These are phyloP conservation scores for Kingdonia uniflora DNA, from an alignment of 164 flowering plant genomes.

Conservation along the genomic window DNA sequence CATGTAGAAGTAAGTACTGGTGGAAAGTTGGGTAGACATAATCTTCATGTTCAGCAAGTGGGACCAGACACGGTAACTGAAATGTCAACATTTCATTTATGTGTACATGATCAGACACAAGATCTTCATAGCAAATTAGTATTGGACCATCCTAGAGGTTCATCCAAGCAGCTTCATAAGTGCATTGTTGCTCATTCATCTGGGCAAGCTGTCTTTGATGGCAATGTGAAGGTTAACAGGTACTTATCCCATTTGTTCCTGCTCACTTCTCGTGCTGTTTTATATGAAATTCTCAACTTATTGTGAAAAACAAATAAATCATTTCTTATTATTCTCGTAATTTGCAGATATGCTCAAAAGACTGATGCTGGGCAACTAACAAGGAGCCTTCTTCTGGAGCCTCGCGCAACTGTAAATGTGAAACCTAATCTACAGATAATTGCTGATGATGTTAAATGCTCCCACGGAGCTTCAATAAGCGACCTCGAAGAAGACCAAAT, in stretches of 20 bases:
- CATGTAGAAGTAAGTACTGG: conserved; percentile 77
- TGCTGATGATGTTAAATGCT: conserved; percentile 91
- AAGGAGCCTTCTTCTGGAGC: conserved; percentile 76
- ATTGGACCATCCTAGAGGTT: conserved; percentile 80
- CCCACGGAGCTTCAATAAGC: conserved; percentile 94
- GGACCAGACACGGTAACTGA: conserved; percentile 80
- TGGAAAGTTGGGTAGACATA: conserved; percentile 81
- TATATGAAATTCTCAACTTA: conserved; percentile 1
- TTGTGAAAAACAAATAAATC: too few species aligned
- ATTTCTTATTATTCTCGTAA: too few species aligned
- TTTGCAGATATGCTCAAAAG: conserved; percentile 82
- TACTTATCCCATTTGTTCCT: conserved; percentile 13
- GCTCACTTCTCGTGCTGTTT: neutral
- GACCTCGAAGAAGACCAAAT: conserved; percentile 82
- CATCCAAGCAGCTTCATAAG: conserved; percentile 76
- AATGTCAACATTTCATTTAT: conserved; percentile 61
- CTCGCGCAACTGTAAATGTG: conserved; percentile 75
- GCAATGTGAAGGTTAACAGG: conserved; percentile 86
- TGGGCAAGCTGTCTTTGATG: conserved; percentile 88
- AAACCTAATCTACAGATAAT: conserved; percentile 89
- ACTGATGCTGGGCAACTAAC: conserved; percentile 95
- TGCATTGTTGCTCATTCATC: conserved; percentile 77
- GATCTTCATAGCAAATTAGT: conserved; percentile 77
- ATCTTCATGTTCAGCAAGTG: conserved; percentile 69
- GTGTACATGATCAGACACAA: conserved; percentile 55